Evolutionary conservation across 495 filamentous ascomycete species (phyloP).

Genomic region (Aspergillus steynii): DNA sequence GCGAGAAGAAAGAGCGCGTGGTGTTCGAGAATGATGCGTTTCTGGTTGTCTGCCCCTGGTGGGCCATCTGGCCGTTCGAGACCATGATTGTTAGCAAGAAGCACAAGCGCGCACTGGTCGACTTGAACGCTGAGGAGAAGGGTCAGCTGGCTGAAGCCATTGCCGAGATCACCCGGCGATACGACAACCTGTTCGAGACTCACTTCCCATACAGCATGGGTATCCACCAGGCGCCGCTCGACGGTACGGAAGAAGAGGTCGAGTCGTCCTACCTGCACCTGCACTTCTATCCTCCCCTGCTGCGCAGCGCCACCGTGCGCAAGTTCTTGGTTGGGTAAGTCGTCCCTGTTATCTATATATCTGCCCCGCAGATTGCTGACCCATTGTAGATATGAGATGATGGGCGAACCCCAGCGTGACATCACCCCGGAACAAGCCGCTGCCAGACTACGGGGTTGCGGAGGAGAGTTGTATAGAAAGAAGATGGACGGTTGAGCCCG

Average conservation of each 20-base stretch:
- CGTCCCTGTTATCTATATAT: not conserved
- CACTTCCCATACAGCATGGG: constrained; percentile 94
- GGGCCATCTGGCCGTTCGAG: constrained; percentile 97
- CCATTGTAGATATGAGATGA: constrained; percentile 71
- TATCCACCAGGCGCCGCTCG: constrained; percentile 90
- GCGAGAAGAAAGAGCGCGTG: constrained; percentile 76
- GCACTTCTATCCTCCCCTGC: constrained; percentile 93
- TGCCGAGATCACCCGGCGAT: constrained; percentile 81
- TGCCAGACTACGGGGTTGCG: constrained; percentile 68
- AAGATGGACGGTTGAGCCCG: constrained; percentile 41
- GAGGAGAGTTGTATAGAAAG: constrained; percentile 82
- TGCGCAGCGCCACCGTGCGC: constrained; percentile 88
- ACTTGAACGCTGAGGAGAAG: constrained; percentile 69
- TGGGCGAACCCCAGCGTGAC: constrained; percentile 95
- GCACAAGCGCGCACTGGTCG: constrained; percentile 78
- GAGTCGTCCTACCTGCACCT: constrained; percentile 89
- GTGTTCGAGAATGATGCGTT: constrained; percentile 85
- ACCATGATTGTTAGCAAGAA: constrained; percentile 83
- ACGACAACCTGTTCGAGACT: constrained; percentile 97
- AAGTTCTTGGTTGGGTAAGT: constrained; percentile 89
- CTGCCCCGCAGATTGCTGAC: constrained; percentile 14
- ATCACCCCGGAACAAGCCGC: constrained; percentile 98
- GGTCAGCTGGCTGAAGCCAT: constrained; percentile 76
- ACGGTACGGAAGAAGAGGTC: constrained; percentile 80
- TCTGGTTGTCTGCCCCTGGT: constrained; percentile 90